These are phyloP conservation scores for Phaeosphaeriaceae sp. DNA, from an alignment of 2,329 filamentous ascomycete species.

Conservation along the genomic window DNA sequence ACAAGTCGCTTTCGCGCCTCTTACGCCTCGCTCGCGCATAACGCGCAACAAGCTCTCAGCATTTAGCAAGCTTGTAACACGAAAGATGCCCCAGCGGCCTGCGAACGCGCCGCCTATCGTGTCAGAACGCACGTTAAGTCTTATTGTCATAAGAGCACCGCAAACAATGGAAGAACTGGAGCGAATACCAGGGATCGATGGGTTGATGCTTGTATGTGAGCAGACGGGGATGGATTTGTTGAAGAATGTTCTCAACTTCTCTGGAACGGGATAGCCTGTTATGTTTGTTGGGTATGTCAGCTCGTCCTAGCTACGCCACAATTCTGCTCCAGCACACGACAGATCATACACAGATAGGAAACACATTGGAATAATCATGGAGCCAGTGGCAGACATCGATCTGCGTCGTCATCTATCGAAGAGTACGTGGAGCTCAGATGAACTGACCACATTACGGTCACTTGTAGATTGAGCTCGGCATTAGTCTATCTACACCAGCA, in stretches of 20 bases:
- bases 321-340: too few relatives aligned
- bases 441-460: neutral
- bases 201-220: constrained; percentile 31
- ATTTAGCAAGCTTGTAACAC: constrained; percentile 35
- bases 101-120: constrained; percentile 22
- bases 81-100: constrained; percentile 16
- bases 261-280: neutral
- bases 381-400: constrained; percentile 23
- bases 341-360: constrained; percentile 31
- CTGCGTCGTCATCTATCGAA: constrained; percentile 3
- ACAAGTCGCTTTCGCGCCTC: neutral
- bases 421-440: neutral
- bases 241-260: constrained; percentile 35
- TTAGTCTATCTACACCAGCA: constrained; percentile 1
- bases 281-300: neutral
- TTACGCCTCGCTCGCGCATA: constrained; percentile 20
- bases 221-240: constrained; percentile 30
- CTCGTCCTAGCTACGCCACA: too few relatives aligned
- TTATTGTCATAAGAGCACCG: constrained; percentile 26
- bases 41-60: constrained; percentile 39
- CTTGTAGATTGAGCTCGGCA: constrained; percentile 1
- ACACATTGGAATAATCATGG: constrained; percentile 38
- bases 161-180: constrained; percentile 32
- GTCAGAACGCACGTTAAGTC: constrained; percentile 26
- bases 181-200: constrained; percentile 31